phyloP scores from a whole-genome alignment of 2,329 filamentous ascomycete genomes.

The Xylaria sp. region DNA sequence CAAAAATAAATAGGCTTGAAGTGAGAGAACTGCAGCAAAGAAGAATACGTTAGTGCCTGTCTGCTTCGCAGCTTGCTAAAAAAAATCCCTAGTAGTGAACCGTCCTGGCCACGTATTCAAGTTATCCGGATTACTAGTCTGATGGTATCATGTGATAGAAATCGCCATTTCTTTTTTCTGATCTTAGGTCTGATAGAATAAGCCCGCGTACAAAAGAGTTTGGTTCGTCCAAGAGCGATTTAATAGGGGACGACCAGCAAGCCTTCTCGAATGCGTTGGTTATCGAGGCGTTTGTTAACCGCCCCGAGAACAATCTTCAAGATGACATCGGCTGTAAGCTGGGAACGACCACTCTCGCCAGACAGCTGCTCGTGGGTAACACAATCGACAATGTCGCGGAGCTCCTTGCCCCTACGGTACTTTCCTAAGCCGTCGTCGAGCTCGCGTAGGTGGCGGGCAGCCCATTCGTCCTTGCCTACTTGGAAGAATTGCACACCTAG shows the following conservation, averaged over 20 bases:
- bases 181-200: not conserved
- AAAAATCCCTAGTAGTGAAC: not conserved
- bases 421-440: slow-evolving; percentile 71
- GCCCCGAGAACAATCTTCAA: slow-evolving; percentile 85
- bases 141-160: slow-evolving; percentile 9
- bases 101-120: not conserved
- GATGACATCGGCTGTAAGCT: slow-evolving; percentile 31
- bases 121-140: not conserved
- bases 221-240: no score
- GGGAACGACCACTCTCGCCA: not conserved
- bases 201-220: not conserved
- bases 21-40: not conserved
- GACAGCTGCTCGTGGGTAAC: slow-evolving; percentile 52
- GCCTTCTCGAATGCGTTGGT: slow-evolving; percentile 42
- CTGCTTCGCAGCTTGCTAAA: not conserved
- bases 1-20: not conserved
- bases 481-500: slow-evolving; percentile 97
- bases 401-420: slow-evolving; percentile 48
- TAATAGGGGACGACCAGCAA: slow-evolving; percentile 11
- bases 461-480: slow-evolving; percentile 77
- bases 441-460: slow-evolving; percentile 71
- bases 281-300: slow-evolving; percentile 74
- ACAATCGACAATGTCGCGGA: slow-evolving; percentile 93
- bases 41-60: not conserved
- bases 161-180: not conserved